phyloP scores from a whole-genome alignment of 768 basidiomycete genomes.

The Tricholoma saponaceum region DNA sequence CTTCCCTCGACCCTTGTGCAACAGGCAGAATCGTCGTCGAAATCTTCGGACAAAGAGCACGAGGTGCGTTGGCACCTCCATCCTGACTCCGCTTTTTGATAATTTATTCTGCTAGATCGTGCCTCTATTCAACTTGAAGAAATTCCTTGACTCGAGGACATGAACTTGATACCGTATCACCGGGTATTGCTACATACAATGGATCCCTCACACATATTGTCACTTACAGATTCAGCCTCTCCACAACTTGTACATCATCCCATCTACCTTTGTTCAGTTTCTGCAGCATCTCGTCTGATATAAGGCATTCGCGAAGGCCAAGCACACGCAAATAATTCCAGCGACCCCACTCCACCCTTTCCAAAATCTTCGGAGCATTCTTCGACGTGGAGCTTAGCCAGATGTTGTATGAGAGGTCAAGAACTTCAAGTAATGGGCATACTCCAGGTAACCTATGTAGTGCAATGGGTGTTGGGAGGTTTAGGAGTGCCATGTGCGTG shows the following conservation, averaged over 20 bases:
- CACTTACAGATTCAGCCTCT: neutral
- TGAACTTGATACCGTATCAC: slow-evolving; percentile 19
- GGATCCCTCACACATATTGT: too few relatives aligned
- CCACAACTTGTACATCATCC: slow-evolving; percentile 47
- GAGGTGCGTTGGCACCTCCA: slow-evolving; percentile 28
- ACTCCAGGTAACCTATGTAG: slow-evolving; percentile 53
- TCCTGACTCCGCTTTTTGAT: slow-evolving; percentile 1
- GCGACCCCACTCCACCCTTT: slow-evolving; percentile 53
- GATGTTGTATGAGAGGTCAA: slow-evolving; percentile 67
- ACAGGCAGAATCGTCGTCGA: slow-evolving; percentile 9
- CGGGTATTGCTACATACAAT: slow-evolving; percentile 3
- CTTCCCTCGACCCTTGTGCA: slow-evolving; percentile 34
- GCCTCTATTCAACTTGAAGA: slow-evolving; percentile 51
- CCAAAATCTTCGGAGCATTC: slow-evolving; percentile 34
- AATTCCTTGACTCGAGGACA: slow-evolving; percentile 46
- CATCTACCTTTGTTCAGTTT: slow-evolving; percentile 60
- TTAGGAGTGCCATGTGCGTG: slow-evolving; percentile 56
- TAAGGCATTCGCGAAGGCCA: slow-evolving; percentile 50
- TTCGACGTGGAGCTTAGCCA: slow-evolving; percentile 31
- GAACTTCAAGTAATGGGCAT: slow-evolving; percentile 56
- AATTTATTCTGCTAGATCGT: slow-evolving; percentile 28
- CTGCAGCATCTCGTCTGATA: slow-evolving; percentile 36
- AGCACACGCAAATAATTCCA: slow-evolving; percentile 51
- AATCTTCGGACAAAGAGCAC: slow-evolving; percentile 26
- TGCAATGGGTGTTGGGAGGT: slow-evolving; percentile 42